A percentile compares a stretch with the other conserved stretches of the same genome.
phyloP scores from a whole-genome alignment of 305 asterid species.

The Salvia sclarea region DNA sequence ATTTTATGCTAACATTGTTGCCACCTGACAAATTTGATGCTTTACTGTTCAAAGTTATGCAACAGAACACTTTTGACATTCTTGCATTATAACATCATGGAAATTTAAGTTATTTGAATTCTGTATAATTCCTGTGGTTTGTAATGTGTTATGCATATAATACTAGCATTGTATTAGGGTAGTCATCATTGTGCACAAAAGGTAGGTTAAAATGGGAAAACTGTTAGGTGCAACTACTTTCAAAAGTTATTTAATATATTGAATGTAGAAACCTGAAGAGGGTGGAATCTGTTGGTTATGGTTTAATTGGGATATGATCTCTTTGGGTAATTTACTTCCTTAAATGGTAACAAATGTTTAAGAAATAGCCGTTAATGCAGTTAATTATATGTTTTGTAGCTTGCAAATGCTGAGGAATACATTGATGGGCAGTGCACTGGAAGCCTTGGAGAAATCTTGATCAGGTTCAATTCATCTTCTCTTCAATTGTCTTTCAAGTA shows the following conservation, averaged over 20 bases:
- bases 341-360: neutral
- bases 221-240: neutral
- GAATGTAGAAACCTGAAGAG: neutral
- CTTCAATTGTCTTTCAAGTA: neutral
- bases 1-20: neutral
- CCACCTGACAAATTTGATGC: neutral
- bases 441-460: slow-evolving; percentile 85
- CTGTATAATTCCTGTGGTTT: slow-evolving; percentile 7
- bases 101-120: neutral
- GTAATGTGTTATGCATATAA: neutral
- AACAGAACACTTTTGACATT: neutral
- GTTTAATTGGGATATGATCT: slow-evolving; percentile 7
- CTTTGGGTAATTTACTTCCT: neutral
- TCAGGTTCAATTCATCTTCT: slow-evolving; percentile 47
- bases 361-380: slow-evolving; percentile 5
- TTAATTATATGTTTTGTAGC: slow-evolving; percentile 43
- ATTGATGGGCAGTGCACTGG: slow-evolving; percentile 78
- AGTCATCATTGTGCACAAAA: slow-evolving; percentile 1
- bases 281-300: neutral
- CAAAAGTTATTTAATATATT: neutral
- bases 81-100: neutral
- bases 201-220: neutral
- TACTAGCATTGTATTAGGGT: neutral
- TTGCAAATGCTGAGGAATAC: slow-evolving; percentile 80
- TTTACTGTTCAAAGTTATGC: neutral